These are phyloP conservation scores for Exophiala aquamarina DNA, from an alignment of 2,329 filamentous ascomycete species.

Conservation along the genomic window DNA sequence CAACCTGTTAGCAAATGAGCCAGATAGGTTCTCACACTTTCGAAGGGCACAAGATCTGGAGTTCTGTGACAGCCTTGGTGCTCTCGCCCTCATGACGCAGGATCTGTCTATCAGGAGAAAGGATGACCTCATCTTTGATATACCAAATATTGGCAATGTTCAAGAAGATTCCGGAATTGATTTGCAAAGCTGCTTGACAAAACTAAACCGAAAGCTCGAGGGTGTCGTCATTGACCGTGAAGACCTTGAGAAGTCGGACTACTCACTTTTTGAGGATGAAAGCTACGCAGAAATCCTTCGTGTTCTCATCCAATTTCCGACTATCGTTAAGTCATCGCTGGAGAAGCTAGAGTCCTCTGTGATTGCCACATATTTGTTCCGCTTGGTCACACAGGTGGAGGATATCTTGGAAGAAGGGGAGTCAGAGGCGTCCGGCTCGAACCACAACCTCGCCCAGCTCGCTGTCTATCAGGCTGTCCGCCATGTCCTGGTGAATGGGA, in stretches of 20 bases:
- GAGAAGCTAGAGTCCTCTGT: slow-evolving; percentile 77
- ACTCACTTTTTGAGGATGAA: slow-evolving; percentile 67
- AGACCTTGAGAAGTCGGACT: slow-evolving; percentile 64
- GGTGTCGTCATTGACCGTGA: slow-evolving; percentile 54
- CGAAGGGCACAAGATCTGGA: slow-evolving; percentile 63
- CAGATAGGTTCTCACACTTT: slow-evolving; percentile 79
- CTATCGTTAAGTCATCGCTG: slow-evolving; percentile 78
- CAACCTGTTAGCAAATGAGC: slow-evolving; percentile 81
- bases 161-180: slow-evolving; percentile 85
- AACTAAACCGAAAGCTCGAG: slow-evolving; percentile 63
- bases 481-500: slow-evolving; percentile 77
- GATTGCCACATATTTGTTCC: slow-evolving; percentile 70
- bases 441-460: slow-evolving; percentile 70
- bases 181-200: slow-evolving; percentile 78
- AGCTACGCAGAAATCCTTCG: slow-evolving; percentile 74
- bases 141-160: slow-evolving; percentile 79
- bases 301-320: slow-evolving; percentile 79
- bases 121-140: slow-evolving; percentile 65
- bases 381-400: slow-evolving; percentile 5
- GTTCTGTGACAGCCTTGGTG: slow-evolving; percentile 77
- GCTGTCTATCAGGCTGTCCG: slow-evolving; percentile 75
- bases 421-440: slow-evolving; percentile 65
- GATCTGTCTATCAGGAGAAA: slow-evolving; percentile 86
- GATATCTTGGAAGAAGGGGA: slow-evolving; percentile 61
- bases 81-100: slow-evolving; percentile 87